Percentiles rank a stretch among this genome's conserved stretches.
phyloP scores from a whole-genome alignment of 176 grass and related monocot genomes.

The Coix lacrymajobi region DNA sequence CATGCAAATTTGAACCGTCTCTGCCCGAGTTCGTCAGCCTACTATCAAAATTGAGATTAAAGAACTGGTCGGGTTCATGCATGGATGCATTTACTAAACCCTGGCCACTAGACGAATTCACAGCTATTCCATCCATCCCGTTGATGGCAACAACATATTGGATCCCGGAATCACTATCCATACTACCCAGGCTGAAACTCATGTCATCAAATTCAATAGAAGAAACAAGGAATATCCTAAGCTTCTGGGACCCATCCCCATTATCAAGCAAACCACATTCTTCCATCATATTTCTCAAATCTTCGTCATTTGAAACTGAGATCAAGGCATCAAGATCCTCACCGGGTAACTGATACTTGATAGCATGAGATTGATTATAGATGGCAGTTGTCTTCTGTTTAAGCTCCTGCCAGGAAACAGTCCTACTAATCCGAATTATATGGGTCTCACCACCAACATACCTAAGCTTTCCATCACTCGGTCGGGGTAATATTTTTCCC shows the following conservation, averaged over 20 bases:
- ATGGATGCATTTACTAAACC: slow-evolving; percentile 47
- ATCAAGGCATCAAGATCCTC: slow-evolving; percentile 92
- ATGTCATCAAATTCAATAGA: slow-evolving; percentile 72
- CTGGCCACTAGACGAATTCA: slow-evolving; percentile 50
- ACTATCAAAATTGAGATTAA: slow-evolving; percentile 60
- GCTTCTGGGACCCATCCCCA: slow-evolving; percentile 72
- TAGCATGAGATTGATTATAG: slow-evolving; percentile 64
- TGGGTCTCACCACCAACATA: slow-evolving; percentile 96
- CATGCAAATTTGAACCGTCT: slow-evolving; percentile 33
- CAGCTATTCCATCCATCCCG: slow-evolving; percentile 55
- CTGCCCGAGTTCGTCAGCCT: slow-evolving; percentile 34
- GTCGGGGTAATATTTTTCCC: slow-evolving; percentile 88
- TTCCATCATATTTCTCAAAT: slow-evolving; percentile 93
- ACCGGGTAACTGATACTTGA: slow-evolving; percentile 91
- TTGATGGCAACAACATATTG: slow-evolving; percentile 95
- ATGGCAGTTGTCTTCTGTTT: slow-evolving; percentile 67
- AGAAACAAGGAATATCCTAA: slow-evolving; percentile 83
- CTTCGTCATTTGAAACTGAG: slow-evolving; percentile 78
- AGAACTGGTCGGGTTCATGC: slow-evolving; percentile 62
- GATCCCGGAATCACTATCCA: slow-evolving; percentile 80
- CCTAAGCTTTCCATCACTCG: slow-evolving; percentile 90
- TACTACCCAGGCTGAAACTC: slow-evolving; percentile 69
- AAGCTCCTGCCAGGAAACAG: slow-evolving; percentile 81
- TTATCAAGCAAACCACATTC: slow-evolving; percentile 72
- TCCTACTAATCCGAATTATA: slow-evolving; percentile 71